Evolutionary conservation across 1,284 basidiomycete species (phyloP), one percentile per base, ranked within the genome.

Genomic region (Neonothopanus nambi): DNA sequence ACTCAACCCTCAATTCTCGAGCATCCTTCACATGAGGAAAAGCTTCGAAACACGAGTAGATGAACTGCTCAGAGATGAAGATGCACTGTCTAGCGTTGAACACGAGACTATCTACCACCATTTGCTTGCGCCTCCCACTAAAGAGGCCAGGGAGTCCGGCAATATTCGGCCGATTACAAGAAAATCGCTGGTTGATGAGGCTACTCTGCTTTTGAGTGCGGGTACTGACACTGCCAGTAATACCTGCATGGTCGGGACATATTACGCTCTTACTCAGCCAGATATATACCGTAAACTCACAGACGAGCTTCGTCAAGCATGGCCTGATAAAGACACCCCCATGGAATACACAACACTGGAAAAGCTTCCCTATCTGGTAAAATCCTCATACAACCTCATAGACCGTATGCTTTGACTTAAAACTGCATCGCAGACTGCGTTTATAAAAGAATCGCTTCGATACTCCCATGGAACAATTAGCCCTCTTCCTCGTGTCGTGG

Each of bases 321-420:
- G 68, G 69, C 65, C 69, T 0, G 60, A 63, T 24, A 55, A 59
- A 43, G 59, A 63, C 11, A 39, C 43, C 9, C 24, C 33, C 15
- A 52, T 66, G 3, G 45, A 52, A 11, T 65, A 61, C 28, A 58
- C 61, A 20, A 52, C 51, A 4, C 52, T 71, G n/a, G 68, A 71
- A 57, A 70, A 66, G 52, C 46, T 71, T 37, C 67, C 70, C 7
- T 71, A 70, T 53, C 52, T 71, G 52, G 67, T 67, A 11, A 24
- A 51, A 35, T 30, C 26, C 45, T 17, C 20, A 35, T 18, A 30
- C 17, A 15, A 24, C 40, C 30, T 33, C 8, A 8, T 37, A 13
- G 18, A 26, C 11, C 7, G 13, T 21, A 8, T 48, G 17, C 13
- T 21, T 5, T 37, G 18, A 23, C 28, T 35, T n/a, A 17, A 20